phyloP scores from a whole-genome alignment of 2,329 filamentous ascomycete genomes.

The Sordariomycetes sp. region DNA sequence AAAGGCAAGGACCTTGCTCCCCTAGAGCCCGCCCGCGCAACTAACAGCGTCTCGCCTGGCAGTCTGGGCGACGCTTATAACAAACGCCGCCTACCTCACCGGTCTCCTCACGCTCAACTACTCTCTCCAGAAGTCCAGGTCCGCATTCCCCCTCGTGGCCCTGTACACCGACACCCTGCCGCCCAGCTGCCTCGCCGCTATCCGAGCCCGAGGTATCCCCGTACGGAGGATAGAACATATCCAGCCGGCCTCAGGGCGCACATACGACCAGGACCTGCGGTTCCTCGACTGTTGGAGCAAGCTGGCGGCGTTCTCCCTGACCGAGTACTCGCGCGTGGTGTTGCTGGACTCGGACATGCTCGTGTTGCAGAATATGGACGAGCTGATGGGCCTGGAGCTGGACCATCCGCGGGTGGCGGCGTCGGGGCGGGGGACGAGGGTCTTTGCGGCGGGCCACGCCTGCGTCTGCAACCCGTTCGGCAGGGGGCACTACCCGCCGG shows the following conservation, averaged over 20 bases:
- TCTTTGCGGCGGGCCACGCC: conserved; percentile 77
- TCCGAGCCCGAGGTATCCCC: conserved; percentile 58
- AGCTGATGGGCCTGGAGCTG: conserved; percentile 74
- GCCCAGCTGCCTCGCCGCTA: conserved; percentile 53
- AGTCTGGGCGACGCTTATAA: conserved; percentile 87
- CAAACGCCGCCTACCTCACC: conserved; percentile 70
- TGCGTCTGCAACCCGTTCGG: conserved; percentile 78
- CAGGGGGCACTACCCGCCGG: conserved; percentile 65
- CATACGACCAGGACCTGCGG: conserved; percentile 67
- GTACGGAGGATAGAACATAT: conserved; percentile 63
- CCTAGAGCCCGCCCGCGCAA: background rate
- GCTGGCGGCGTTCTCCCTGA: conserved; percentile 65
- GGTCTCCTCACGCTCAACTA: conserved; percentile 75
- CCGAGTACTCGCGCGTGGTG: conserved; percentile 68
- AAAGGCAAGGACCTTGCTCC: background rate
- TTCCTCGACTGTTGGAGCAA: conserved; percentile 92
- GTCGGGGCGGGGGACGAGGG: conserved; percentile 35
- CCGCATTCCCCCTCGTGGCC: conserved; percentile 68
- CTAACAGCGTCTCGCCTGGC: background rate
- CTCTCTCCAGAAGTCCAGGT: conserved; percentile 54
- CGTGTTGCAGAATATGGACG: conserved; percentile 76
- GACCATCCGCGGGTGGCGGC: conserved; percentile 30
- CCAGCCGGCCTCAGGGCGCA: conserved; percentile 51
- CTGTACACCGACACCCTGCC: conserved; percentile 76
- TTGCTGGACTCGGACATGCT: conserved; percentile 88